These are phyloP conservation scores for Colletotrichum horii DNA, from an alignment of 2,329 filamentous ascomycete species.

Conservation along the genomic window DNA sequence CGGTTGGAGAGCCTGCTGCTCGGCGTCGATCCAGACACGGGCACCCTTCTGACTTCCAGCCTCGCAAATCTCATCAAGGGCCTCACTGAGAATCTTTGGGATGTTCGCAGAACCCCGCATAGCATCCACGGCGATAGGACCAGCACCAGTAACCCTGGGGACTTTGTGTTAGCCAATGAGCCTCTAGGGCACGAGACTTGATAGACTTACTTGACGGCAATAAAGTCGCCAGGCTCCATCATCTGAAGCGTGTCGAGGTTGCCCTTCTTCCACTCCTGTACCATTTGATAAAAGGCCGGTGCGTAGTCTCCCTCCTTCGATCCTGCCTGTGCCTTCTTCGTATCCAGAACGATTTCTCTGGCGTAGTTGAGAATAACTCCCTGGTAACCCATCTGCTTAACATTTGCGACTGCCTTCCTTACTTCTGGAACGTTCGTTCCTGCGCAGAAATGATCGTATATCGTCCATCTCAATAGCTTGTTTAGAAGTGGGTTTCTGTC, in stretches of 20 bases:
- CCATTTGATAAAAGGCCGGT: constrained; percentile 47
- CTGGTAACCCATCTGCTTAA: constrained; percentile 78
- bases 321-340: constrained; percentile 51
- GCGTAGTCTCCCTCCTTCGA: constrained; percentile 46
- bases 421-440: constrained; percentile 78
- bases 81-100: constrained; percentile 66
- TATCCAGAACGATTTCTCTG: constrained; percentile 74
- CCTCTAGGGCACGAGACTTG: not conserved
- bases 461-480: constrained; percentile 76
- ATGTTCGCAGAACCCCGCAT: constrained; percentile 68
- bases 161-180: not conserved
- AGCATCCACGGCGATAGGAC: constrained; percentile 71
- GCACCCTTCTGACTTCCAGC: constrained; percentile 73
- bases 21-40: constrained; percentile 82
- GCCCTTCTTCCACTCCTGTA: constrained; percentile 76
- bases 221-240: constrained; percentile 68
- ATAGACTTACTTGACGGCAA: constrained; percentile 64
- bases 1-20: constrained; percentile 78
- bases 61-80: constrained; percentile 77
- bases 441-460: constrained; percentile 92
- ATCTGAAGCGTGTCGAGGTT: constrained; percentile 77
- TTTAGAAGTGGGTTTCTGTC: constrained; percentile 77
- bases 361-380: constrained; percentile 89
- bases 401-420: constrained; percentile 62
- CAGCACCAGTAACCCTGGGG: constrained; percentile 78